These are phyloP conservation scores for Nicotiana paniculata DNA, from an alignment of 257 asterid genomes.

Conservation along the genomic window DNA sequence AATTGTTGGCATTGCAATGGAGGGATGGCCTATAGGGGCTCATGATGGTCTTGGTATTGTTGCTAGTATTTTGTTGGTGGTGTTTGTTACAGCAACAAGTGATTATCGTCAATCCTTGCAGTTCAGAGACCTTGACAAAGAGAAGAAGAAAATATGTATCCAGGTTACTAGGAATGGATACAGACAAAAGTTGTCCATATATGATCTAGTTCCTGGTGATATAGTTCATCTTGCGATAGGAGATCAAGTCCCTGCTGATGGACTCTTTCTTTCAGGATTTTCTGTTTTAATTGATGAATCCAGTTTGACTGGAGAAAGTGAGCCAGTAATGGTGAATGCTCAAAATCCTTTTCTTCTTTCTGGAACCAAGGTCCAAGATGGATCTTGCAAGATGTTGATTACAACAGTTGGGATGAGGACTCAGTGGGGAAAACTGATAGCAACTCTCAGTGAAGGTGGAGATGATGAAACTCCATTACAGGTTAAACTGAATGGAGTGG, in stretches of 20 bases:
- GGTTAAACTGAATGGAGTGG: constrained; percentile 17
- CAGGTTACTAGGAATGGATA: constrained; percentile 14
- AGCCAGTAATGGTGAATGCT: constrained; percentile 13
- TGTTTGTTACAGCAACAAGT: constrained; percentile 17
- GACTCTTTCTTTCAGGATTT: constrained; percentile 20
- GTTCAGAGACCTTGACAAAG: constrained; percentile 19
- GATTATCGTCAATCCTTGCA: constrained; percentile 17
- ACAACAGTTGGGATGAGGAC: constrained; percentile 23
- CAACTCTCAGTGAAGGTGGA: constrained; percentile 16
- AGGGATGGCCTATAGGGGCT: constrained; percentile 18
- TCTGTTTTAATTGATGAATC: constrained; percentile 17
- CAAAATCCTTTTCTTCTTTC: constrained; percentile 19
- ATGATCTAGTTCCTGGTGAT: constrained; percentile 18
- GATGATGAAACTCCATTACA: constrained; percentile 18
- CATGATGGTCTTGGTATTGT: constrained; percentile 21
- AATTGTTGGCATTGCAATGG: constrained; percentile 13
- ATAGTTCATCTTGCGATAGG: constrained; percentile 18
- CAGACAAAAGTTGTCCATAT: constrained; percentile 15
- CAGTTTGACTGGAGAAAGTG: constrained; percentile 20
- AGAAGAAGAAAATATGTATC: constrained; percentile 14
- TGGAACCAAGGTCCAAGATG: constrained; percentile 18
- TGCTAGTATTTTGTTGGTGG: constrained; percentile 16
- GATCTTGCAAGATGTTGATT: constrained; percentile 15
- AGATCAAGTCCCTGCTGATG: constrained; percentile 20
- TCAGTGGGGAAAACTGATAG: constrained; percentile 18